Percentiles rank a stretch among this genome's conserved stretches.
Evolutionary conservation across 345 rosid species (phyloP).

Genomic region (Corchorus olitorius): DNA sequence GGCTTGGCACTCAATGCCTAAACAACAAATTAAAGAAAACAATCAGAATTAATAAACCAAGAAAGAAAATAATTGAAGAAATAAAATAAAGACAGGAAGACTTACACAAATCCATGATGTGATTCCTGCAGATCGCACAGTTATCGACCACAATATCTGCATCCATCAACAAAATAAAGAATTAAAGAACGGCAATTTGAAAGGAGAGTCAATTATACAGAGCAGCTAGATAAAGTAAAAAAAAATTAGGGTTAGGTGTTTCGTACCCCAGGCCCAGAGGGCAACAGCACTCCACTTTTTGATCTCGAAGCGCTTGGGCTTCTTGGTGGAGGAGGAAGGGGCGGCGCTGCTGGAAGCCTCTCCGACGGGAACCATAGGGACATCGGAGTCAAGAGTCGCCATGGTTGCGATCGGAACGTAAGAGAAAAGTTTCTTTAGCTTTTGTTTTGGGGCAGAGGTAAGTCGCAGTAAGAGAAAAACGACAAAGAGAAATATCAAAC

Average conservation of each 20-base stretch:
- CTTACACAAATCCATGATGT: conserved; percentile 96
- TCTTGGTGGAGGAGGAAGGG: conserved; percentile 62
- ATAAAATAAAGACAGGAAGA: conserved; percentile 12
- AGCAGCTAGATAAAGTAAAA: neutral
- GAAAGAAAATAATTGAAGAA: neutral
- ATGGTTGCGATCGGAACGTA: conserved; percentile 25
- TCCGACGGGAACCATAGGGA: conserved; percentile 74
- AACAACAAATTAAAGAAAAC: conserved; percentile 16
- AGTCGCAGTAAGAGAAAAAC: neutral
- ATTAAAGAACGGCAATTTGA: conserved; percentile 1
- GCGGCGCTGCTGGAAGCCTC: conserved; percentile 61
- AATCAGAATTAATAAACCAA: conserved; percentile 3
- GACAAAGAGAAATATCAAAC: neutral
- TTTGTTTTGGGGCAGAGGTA: neutral
- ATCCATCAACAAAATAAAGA: conserved; percentile 19
- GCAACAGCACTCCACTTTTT: conserved; percentile 96
- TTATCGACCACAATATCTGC: conserved; percentile 94
- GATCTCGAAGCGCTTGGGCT: conserved; percentile 83
- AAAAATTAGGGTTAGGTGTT: conserved; percentile 26
- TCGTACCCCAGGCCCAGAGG: conserved; percentile 95
- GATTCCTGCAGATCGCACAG: conserved; percentile 97
- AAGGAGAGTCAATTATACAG: neutral
- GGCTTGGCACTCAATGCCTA: conserved; percentile 96
- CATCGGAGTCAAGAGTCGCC: conserved; percentile 86
- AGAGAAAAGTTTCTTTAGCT: neutral